Percentiles rank a stretch among this genome's conserved stretches.
Conservation (phyloP, 306 rosid genomes). For the Cucurbita ficifolia region DNA sequence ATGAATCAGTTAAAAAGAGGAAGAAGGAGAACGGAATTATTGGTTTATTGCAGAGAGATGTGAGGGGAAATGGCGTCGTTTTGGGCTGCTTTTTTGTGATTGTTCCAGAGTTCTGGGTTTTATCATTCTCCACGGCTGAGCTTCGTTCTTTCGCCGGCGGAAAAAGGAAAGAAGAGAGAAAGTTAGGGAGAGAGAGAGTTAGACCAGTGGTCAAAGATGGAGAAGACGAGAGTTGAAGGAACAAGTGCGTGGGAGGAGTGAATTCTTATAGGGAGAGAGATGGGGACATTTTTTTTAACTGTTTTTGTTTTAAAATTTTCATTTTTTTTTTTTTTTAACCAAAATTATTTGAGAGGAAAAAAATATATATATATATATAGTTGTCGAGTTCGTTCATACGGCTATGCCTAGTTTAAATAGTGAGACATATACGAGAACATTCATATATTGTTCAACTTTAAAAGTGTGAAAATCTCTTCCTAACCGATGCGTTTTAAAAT, state of each 20-base stretch:
- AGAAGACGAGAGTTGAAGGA: constrained; percentile 3
- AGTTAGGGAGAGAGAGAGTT: not conserved
- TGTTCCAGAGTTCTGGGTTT: not conserved
- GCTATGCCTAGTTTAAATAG: too few species aligned
- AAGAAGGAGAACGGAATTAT: not conserved
- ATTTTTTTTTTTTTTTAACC: too few species aligned
- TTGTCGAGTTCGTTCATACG: too few species aligned
- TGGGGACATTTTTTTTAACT: not conserved
- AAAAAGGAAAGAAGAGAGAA: not conserved
- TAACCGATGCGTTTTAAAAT: too few species aligned
- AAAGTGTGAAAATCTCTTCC: too few species aligned
- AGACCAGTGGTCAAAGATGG: constrained; percentile 3
- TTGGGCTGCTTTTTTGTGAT: too few species aligned
- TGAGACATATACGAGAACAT: too few species aligned
- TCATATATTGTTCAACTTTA: too few species aligned
- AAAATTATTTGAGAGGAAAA: too few species aligned
- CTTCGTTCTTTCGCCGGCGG: not conserved
- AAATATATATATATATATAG: too few species aligned
- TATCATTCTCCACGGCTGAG: not conserved
- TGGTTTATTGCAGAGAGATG: not conserved
- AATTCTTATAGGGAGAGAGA: constrained; percentile 6
- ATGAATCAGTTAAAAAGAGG: not conserved
- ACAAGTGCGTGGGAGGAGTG: not conserved
- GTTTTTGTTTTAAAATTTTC: not conserved
- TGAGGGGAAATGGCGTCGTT: not conserved